Evolutionary conservation across 1,139 yeast genomes (phyloP).

Genomic region (Saccharomyces hybrid): DNA sequence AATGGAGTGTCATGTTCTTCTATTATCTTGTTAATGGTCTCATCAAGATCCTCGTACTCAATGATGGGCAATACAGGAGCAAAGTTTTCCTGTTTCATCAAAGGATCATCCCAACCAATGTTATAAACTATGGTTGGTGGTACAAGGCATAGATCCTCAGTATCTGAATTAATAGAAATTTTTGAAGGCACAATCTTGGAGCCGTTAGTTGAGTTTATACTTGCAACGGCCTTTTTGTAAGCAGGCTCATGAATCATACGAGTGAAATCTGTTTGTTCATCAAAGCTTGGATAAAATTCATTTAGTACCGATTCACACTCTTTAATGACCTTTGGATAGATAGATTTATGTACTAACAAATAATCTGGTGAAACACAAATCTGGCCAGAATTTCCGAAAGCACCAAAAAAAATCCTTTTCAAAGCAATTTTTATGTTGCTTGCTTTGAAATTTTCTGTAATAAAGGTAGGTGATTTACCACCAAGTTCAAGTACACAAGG

Average conservation of each 20-base stretch:
- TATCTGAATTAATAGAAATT: constrained; percentile 44
- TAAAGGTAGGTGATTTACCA: constrained; percentile 83
- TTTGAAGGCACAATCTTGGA: constrained; percentile 39
- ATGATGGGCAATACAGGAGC: constrained; percentile 82
- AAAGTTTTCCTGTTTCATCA: constrained; percentile 74
- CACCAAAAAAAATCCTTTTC: constrained; percentile 68
- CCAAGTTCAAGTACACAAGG: constrained; percentile 83
- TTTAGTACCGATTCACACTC: constrained; percentile 40
- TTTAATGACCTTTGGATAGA: constrained; percentile 47
- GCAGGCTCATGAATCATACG: constrained; percentile 60
- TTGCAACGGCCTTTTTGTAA: constrained; percentile 42
- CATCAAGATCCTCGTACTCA: constrained; percentile 43
- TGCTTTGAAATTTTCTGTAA: constrained; percentile 44
- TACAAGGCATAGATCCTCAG: constrained; percentile 41
- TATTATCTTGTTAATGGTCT: constrained; percentile 44
- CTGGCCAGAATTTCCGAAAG: constrained; percentile 79
- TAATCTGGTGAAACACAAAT: constrained; percentile 89
- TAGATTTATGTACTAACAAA: constrained; percentile 52
- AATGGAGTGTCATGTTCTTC: constrained; percentile 74
- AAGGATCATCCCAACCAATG: constrained; percentile 56
- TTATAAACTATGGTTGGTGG: constrained; percentile 69
- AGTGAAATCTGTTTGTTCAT: constrained; percentile 40
- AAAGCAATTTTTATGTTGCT: constrained; percentile 48
- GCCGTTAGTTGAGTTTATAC: constrained; percentile 52
- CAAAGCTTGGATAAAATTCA: constrained; percentile 41